Evolutionary conservation across 163 green algal genomes (phyloP), one percentile per base, ranked within the genome.

Genomic region (Prototheca wickerhamii): DNA sequence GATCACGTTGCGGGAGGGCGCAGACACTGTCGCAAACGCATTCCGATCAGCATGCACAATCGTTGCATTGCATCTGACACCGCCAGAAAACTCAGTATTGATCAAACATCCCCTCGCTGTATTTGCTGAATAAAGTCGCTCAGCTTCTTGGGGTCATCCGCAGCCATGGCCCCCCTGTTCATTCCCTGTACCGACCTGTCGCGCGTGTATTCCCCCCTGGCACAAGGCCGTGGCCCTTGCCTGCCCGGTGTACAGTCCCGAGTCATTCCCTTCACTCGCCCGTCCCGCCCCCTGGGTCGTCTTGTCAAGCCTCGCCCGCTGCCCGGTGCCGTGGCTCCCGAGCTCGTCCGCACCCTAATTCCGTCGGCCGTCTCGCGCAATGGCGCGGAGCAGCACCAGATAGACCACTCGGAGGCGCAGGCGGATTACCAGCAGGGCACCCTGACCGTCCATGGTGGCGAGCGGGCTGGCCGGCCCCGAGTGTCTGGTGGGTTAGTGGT

Each of bases 391-490:
- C 31, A 18, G 8, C 31, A 61, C 31, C 55, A 61, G 31, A 30
- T 30, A 29, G 55, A 61, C 31, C 55, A 61, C 32, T 30, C 18
- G 4, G 15, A 61, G 15, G 44, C 26, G 7, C 59, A 43, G 4
- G 40, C 40, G n/a, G 4, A 18, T 5, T 61, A 35, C 52, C 50
- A 42, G 33, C 37, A 3, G 10, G 72, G 67, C 30, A 88, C 82
- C 1, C 37, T 78, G 20, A 70, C 80, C 1, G 82, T 92, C n/a
- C 85, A 92, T 58, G 85, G 72, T 25, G 87, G 87, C 4, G 87
- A 95, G 68, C 66, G 77, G 31, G 71, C 71, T 12, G 84, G 84
- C 7, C 69, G 86, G 31, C 76, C 84, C 20, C 69, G 85, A 2
- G 74, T 93, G 2, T 65, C 75, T 28, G 71, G 71, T 77, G 33